Percentiles rank a stretch among this genome's conserved stretches.
Evolutionary conservation across 202 grass and related monocot species (phyloP).

Genomic region (Zoysia matrella): DNA sequence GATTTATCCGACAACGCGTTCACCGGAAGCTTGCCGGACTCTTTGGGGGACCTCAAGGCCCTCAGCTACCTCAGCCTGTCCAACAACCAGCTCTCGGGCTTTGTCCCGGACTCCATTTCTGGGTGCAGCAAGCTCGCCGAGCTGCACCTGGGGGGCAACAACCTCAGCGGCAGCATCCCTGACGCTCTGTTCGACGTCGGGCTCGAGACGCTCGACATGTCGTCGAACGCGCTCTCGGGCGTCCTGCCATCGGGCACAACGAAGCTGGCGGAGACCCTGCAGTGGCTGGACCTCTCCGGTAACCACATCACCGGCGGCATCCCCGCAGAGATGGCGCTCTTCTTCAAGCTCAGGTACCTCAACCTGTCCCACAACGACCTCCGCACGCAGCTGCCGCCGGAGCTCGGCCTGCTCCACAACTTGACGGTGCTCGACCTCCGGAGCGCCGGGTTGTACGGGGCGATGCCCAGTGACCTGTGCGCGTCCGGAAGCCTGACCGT

Average conservation of each 20-base stretch:
- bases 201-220: conserved; percentile 80
- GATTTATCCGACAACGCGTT: conserved; percentile 78
- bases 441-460: conserved; percentile 59
- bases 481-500: conserved; percentile 79
- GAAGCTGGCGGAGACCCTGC: conserved; percentile 62
- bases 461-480: conserved; percentile 63
- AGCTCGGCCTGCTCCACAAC: conserved; percentile 70
- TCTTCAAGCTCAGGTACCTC: conserved; percentile 66
- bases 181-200: conserved; percentile 72
- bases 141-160: conserved; percentile 64
- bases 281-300: conserved; percentile 77
- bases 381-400: conserved; percentile 74
- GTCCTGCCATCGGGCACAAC: conserved; percentile 40
- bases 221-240: conserved; percentile 73
- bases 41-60: conserved; percentile 76
- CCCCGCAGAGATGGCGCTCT: conserved; percentile 73
- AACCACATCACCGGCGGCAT: conserved; percentile 72
- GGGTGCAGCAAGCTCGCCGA: conserved; percentile 68
- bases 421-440: conserved; percentile 88
- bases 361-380: conserved; percentile 86
- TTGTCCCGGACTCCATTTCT: conserved; percentile 59
- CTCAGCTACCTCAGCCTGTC: conserved; percentile 78
- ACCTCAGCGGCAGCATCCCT: conserved; percentile 68
- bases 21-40: conserved; percentile 65
- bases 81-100: conserved; percentile 60